phyloP scores from a whole-genome alignment of 2,329 filamentous ascomycete genomes.

The Paraphoma chrysanthemicola region DNA sequence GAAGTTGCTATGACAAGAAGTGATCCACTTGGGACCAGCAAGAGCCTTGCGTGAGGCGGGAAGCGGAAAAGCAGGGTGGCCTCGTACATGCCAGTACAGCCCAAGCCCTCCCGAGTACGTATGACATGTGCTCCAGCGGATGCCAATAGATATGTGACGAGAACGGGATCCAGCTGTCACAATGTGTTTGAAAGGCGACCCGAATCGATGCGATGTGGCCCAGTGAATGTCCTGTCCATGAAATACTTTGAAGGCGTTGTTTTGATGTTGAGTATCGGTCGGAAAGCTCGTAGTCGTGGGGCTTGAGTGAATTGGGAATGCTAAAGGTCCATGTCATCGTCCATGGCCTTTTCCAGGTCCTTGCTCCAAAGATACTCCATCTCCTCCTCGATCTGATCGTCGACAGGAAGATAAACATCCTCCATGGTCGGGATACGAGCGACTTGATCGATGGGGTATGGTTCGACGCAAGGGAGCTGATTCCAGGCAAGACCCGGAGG shows the following conservation, averaged over 20 bases:
- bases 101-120: slow-evolving; percentile 1
- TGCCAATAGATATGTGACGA: neutral
- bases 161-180: slow-evolving; percentile 8
- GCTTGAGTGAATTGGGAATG: too few species aligned
- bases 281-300: neutral
- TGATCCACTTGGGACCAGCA: neutral
- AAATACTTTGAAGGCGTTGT: neutral
- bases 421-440: slow-evolving; percentile 45
- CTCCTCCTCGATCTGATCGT: slow-evolving; percentile 40
- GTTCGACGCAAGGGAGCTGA: slow-evolving; percentile 46
- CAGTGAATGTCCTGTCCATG: neutral
- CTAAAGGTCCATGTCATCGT: slow-evolving; percentile 28
- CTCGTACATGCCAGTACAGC: neutral
- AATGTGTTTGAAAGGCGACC: slow-evolving; percentile 10
- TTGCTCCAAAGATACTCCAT: slow-evolving; percentile 35
- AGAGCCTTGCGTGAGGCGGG: neutral
- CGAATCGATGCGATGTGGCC: slow-evolving; percentile 19
- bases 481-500: slow-evolving; percentile 52
- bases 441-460: slow-evolving; percentile 50
- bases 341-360: slow-evolving; percentile 35
- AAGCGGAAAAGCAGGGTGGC: neutral
- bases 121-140: neutral
- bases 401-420: slow-evolving; percentile 47
- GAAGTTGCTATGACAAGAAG: neutral
- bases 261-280: neutral